Conservation (phyloP, 257 asterid species). For the Solanum appendiculatum region DNA sequence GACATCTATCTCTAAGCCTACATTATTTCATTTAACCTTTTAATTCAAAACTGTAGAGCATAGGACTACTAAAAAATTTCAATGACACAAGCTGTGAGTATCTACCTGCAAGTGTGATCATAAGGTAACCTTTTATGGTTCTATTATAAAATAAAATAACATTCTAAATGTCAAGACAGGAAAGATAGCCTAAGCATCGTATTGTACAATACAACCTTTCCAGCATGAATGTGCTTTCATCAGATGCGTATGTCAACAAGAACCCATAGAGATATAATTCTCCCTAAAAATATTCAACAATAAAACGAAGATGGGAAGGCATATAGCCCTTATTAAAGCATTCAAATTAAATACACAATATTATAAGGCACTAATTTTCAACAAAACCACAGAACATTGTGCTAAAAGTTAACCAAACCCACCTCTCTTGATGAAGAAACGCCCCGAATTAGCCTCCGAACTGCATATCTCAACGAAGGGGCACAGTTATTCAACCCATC, state of each 20-base stretch:
- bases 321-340: neutral
- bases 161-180: neutral
- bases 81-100: neutral
- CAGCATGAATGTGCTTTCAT: neutral
- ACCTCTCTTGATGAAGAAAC: slow-evolving; percentile 98
- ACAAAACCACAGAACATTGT: neutral
- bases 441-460: slow-evolving; percentile 93
- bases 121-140: neutral
- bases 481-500: slow-evolving; percentile 94
- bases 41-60: neutral
- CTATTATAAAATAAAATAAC: neutral
- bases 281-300: neutral
- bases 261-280: neutral
- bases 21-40: neutral
- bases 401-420: neutral
- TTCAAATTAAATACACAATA: neutral
- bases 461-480: slow-evolving; percentile 88
- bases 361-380: neutral
- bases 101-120: neutral
- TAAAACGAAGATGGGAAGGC: neutral
- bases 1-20: neutral
- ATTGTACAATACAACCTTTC: neutral
- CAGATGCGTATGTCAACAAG: neutral
- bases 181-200: neutral
- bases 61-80: neutral